Base-by-base conservation (phyloP, 495 filamentous ascomycete species). In the Lepidopterella palustris region DNA sequence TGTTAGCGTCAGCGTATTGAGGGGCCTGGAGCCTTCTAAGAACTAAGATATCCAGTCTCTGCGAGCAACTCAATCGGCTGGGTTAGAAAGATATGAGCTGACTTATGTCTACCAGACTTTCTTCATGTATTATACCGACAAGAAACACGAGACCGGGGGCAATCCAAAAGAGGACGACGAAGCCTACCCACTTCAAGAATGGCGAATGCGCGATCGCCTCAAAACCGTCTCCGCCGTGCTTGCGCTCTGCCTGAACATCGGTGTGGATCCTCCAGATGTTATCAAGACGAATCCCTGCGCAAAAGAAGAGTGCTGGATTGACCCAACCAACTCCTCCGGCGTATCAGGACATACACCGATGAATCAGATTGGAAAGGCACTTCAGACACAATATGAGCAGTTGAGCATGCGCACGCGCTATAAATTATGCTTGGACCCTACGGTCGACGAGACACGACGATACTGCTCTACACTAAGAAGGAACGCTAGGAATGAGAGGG, bases 81-180 rank as follows among this genome's bases (percentile, higher is more conserved):
- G n/a, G n/a, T n/a, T n/a, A n/a, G n/a, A n/a, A n/a, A n/a, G n/a
- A n/a, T n/a, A n/a, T n/a, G n/a, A n/a, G n/a, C n/a, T n/a, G n/a
- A n/a, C n/a, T n/a, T n/a, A n/a, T n/a, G 35, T 11, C 42, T 39
- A 31, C n/a, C 73, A 91, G 86, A 84, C 81, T 59, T 97, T 95
- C 81, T 97, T 92, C 76, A 96, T 97, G 92, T 99, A 97, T 73
- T 99, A 87, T 70, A 95, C 90, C 48, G 93, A 97, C 70, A 97
- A 97, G 71, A 85, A 90, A 25, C 93, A 97, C 71, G 93, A 97
- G 70, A 93, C 90, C n/a, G 90, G 91, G 32, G 95, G 93, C 18
- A 88, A 93, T 56, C 90, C 95, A 9, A 87, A 92, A 70, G 79
- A 80, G 39, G 78, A 80, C 18, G 75, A 74, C 18, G 77, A 76